A percentile compares a stretch with the other conserved stretches of the same genome.
These are phyloP conservation scores for Backusella sp. DNA, from an alignment of 192 early-diverging fungal genomes.

Conservation along the genomic window DNA sequence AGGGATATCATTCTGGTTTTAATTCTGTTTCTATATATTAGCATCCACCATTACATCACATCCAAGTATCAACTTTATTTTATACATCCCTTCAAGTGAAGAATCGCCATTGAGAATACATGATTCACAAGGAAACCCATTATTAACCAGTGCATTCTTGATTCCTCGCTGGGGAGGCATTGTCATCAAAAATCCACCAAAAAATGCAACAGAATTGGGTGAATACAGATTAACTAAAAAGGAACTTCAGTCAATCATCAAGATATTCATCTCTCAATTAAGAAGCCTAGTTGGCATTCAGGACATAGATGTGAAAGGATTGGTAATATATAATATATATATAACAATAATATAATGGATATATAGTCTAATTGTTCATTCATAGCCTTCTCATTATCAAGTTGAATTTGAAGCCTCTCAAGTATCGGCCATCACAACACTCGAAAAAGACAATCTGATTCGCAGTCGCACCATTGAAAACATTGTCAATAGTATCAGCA, in stretches of 20 bases:
- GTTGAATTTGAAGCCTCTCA: constrained; percentile 5
- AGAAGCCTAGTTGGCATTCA: constrained; percentile 82
- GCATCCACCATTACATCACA: constrained; percentile 81
- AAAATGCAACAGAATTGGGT: background rate
- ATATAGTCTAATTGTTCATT: too few relatives aligned
- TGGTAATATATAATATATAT: background rate
- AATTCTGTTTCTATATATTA: constrained; percentile 16
- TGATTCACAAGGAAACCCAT: constrained; percentile 47
- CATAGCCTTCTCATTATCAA: background rate
- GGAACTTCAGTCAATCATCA: constrained; percentile 75
- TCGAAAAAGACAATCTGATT: constrained; percentile 80
- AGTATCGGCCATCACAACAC: constrained; percentile 68
- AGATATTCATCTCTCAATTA: constrained; percentile 77
- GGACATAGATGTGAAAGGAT: constrained; percentile 30
- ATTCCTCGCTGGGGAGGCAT: constrained; percentile 98
- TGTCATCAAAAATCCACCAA: constrained; percentile 63
- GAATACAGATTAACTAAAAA: constrained; percentile 36
- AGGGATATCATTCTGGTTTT: too few relatives aligned
- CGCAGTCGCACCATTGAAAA: constrained; percentile 71
- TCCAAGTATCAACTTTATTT: constrained; percentile 87
- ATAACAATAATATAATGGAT: background rate
- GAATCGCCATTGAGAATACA: constrained; percentile 74
- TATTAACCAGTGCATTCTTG: constrained; percentile 78
- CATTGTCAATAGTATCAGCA: constrained; percentile 67
- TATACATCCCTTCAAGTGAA: constrained; percentile 74